Evolutionary conservation across 805 yeast genomes (phyloP).

Genomic region (Dipodascus geniculatus): DNA sequence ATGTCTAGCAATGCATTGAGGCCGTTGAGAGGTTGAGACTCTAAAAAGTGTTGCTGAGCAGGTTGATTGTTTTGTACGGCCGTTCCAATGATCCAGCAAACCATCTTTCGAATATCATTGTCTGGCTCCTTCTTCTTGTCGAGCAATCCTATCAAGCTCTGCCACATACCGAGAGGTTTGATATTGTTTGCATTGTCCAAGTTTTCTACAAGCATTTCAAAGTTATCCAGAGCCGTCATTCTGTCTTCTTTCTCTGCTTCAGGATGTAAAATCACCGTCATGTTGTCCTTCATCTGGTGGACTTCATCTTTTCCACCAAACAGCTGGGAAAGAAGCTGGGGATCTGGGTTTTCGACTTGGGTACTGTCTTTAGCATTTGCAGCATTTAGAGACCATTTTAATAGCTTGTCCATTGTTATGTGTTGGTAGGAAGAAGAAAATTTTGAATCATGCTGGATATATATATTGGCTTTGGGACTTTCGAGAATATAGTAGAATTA

Average conservation of each 20-base stretch:
- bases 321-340: slow-evolving; percentile 64
- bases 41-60: slow-evolving; percentile 51
- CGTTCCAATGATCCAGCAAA: slow-evolving; percentile 71
- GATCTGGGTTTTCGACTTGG: slow-evolving; percentile 51
- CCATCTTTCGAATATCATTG: slow-evolving; percentile 35
- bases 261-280: slow-evolving; percentile 44
- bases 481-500: background rate
- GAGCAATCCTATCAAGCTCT: slow-evolving; percentile 45
- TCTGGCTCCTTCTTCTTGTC: slow-evolving; percentile 31
- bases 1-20: slow-evolving; percentile 22
- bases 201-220: slow-evolving; percentile 88
- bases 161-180: slow-evolving; percentile 77
- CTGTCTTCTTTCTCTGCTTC: slow-evolving; percentile 53
- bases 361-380: slow-evolving; percentile 31
- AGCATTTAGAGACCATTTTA: slow-evolving; percentile 86
- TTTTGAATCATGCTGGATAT: background rate
- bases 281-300: slow-evolving; percentile 69
- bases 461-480: background rate
- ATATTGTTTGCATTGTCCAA: slow-evolving; percentile 91
- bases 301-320: slow-evolving; percentile 84
- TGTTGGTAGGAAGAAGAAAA: background rate
- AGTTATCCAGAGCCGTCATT: slow-evolving; percentile 72
- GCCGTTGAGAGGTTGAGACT: slow-evolving; percentile 7
- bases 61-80: slow-evolving; percentile 86
- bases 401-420: slow-evolving; percentile 64